These are phyloP conservation scores for Fomitopsis serialis DNA, from an alignment of 768 basidiomycete species.

Conservation along the genomic window DNA sequence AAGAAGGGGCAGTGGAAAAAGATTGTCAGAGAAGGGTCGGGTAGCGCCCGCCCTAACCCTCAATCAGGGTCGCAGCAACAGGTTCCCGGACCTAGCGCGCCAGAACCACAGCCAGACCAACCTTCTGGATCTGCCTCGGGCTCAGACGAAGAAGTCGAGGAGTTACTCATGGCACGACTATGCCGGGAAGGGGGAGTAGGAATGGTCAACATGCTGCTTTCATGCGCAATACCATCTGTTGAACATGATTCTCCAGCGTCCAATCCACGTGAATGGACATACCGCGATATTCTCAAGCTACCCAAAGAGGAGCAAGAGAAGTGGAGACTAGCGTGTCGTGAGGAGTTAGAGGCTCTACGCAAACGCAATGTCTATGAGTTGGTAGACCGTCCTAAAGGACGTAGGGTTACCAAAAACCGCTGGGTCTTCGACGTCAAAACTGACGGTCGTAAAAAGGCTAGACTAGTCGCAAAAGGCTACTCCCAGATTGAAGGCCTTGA, in stretches of 20 bases:
- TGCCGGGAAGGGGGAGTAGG: slow-evolving; percentile 5
- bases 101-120: neutral
- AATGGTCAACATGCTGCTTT: slow-evolving; percentile 1
- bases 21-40: neutral
- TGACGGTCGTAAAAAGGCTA: slow-evolving; percentile 17
- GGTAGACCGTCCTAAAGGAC: neutral
- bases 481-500: slow-evolving; percentile 26
- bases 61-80: neutral
- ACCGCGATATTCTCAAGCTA: neutral
- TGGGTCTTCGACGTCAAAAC: slow-evolving; percentile 26
- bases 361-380: slow-evolving; percentile 17
- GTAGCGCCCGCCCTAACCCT: neutral
- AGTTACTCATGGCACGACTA: neutral
- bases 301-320: slow-evolving; percentile 1
- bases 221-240: neutral
- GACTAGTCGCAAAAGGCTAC: slow-evolving; percentile 29
- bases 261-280: slow-evolving; percentile 2
- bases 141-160: neutral
- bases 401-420: slow-evolving; percentile 18
- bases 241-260: neutral
- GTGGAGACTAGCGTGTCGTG: neutral
- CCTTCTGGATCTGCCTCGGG: neutral
- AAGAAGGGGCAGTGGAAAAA: slow-evolving; percentile 4
- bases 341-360: neutral
- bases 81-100: slow-evolving; percentile 6